Evolutionary conservation across 495 filamentous ascomycete species (phyloP), one percentile per base, ranked within the genome.

Genomic region (Daldinia vernicosa): DNA sequence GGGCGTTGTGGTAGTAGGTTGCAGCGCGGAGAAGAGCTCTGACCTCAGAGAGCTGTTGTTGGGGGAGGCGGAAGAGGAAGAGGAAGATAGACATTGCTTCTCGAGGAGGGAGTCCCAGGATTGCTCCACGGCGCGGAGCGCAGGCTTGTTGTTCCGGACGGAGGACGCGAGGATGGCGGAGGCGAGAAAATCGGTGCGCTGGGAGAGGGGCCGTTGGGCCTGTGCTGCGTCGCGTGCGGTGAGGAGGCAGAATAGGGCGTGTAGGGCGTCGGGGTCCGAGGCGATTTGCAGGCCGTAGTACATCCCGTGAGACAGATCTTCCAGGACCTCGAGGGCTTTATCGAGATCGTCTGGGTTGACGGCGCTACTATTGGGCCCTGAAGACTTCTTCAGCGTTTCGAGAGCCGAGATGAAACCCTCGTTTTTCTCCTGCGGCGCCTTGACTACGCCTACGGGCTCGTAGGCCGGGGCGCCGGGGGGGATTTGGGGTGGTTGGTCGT

Each of bases 201-300:
- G 65, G 27, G 63, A 45, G 40, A 71, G 43, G 52, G 60, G 28
- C 27, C 66, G 19, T 32, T 37, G 51, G 28, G 50, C 67, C 45
- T 53, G 61, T 26, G 32, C 57, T 17, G 69, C 55, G 32, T 71
- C 71, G 35, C 59, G 6, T 4, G 66, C 28, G 57, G 72, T 77
- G 59, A 81, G 76, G 6, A 83, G 79, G 59, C 81, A 81, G 61
- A 86, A 74, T 4, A 88, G 79, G 11, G 77, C 73, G 43, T 78
- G 80, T 9, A 85, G 62, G 4, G 81, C 81, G n/a, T 77, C 77
- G 4, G 75, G 62, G 64, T 88, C 83, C 52, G 85, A 81, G 19
- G 85, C 77, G 51, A 91, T 82, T 67, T 88, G 85, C 6, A 89
- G 78, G n/a, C 90, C 90, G 80, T 89, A 91, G 80, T 91, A 89